Base-by-base conservation (phyloP, 164 flowering plant genomes). In the Berberis thunbergii region DNA sequence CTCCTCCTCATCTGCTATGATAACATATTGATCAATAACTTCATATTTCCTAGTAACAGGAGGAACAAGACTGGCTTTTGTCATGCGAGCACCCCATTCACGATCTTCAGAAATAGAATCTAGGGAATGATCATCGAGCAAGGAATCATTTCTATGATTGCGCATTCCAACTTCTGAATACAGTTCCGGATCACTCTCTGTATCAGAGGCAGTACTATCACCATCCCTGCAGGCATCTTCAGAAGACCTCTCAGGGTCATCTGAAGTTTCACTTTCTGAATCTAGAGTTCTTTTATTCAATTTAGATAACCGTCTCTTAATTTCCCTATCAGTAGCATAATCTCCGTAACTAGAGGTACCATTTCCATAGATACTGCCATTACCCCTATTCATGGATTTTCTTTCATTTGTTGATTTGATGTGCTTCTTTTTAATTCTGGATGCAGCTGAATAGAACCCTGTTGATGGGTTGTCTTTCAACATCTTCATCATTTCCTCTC, bases 11-110 rank as follows among this genome's bases (percentile, higher is more conserved):
- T 95, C 97, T 11, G 94, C 91, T 54, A 88, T 84, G 66, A 89
- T 80, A 53, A 85, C 86, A 81, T 95, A 95, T 38, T 79, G 81
- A 70, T 89, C 97, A 74, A 95, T 89, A 49, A 95, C 94, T 79
- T 95, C 99, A 74, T 95, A 95, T 72, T 91, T 95, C 69, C 99
- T 81, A 1, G 99, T 95, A 65, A 95, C 95, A 61, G 99, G 99
- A 75, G 99, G 99, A 58, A 95, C 99, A 60, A 95, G 89, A 76
- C 97, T 80, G 46, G 88, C 89, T 78, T 95, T 91, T 41, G 99
- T 95, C 99, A 95, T 95, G 40, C 99, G 99, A 67, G 97, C 97
- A 76, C 99, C 99, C 99, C 99, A 95, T 73, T 95, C 99, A 44
- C 99, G 97, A 7, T 89, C 99, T 58, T 89, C 96, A 53, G 80